A percentile compares a stretch with the other conserved stretches of the same genome.
Conservation (phyloP, 2,329 filamentous ascomycete genomes). For the Zopfia rhizophila region DNA sequence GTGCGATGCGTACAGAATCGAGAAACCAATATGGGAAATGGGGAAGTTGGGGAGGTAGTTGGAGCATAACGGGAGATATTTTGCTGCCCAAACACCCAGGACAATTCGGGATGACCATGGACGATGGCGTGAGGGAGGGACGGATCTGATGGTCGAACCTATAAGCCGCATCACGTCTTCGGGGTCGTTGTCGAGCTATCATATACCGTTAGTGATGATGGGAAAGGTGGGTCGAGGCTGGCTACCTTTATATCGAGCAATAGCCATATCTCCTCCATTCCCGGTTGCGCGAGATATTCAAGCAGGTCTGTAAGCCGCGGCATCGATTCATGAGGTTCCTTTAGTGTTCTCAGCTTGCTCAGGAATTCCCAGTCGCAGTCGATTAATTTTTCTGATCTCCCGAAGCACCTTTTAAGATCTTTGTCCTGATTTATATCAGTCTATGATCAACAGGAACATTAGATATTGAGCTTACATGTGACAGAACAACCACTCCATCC, state of each 20-base stretch:
- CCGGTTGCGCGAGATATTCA: constrained; percentile 73
- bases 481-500: constrained; percentile 86
- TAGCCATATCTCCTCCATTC: constrained; percentile 76
- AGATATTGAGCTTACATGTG: constrained; percentile 68
- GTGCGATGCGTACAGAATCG: constrained; percentile 73
- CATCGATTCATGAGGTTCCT: constrained; percentile 76
- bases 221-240: constrained; percentile 1
- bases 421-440: constrained; percentile 66
- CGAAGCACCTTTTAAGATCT: constrained; percentile 83
- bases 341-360: constrained; percentile 72
- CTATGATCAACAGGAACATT: not conserved
- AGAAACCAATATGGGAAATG: constrained; percentile 75
- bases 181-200: constrained; percentile 76
- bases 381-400: constrained; percentile 74
- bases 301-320: constrained; percentile 79
- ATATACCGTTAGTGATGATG: constrained; percentile 14
- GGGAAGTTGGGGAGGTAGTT: constrained; percentile 71
- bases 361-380: constrained; percentile 83
- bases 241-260: constrained; percentile 87
- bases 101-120: constrained; percentile 80
- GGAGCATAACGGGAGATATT: constrained; percentile 73
- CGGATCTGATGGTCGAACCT: constrained; percentile 69
- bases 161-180: constrained; percentile 77
- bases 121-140: constrained; percentile 50
- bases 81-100: constrained; percentile 83